phyloP scores from a whole-genome alignment of 2,329 filamentous ascomycete genomes.

The Monosporascus sp. region DNA sequence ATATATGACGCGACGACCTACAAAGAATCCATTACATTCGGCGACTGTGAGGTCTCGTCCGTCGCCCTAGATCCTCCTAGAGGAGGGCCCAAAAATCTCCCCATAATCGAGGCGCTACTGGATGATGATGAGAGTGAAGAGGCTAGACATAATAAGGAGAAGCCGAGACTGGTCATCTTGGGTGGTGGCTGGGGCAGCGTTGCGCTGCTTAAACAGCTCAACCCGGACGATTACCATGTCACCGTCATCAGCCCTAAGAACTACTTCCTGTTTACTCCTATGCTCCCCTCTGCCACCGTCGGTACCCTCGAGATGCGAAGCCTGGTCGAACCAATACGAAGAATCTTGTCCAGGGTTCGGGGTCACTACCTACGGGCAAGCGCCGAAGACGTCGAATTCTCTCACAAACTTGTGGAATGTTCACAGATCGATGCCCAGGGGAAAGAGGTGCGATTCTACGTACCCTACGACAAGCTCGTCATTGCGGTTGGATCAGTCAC shows the following conservation, averaged over 20 bases:
- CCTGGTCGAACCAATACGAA: conserved; percentile 85
- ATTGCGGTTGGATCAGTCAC: conserved; percentile 87
- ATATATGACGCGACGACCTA: conserved; percentile 92
- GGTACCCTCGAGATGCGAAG: conserved; percentile 89
- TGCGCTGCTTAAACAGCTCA: conserved; percentile 81
- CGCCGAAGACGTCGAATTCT: conserved; percentile 88
- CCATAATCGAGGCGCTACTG: conserved; percentile 80
- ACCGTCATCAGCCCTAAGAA: conserved; percentile 93
- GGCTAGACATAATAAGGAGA: conserved; percentile 69
- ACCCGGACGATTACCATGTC: conserved; percentile 89
- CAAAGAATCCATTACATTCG: conserved; percentile 58
- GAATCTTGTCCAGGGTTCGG: conserved; percentile 69
- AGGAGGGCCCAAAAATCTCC: conserved; percentile 92
- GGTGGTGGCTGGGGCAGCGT: conserved; percentile 96
- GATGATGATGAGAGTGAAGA: conserved; percentile 79
- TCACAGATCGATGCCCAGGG: conserved; percentile 67
- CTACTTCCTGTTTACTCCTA: conserved; percentile 97
- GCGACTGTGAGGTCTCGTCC: conserved; percentile 79
- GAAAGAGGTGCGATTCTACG: conserved; percentile 76
- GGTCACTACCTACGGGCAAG: conserved; percentile 87
- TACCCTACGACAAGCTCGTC: conserved; percentile 96
- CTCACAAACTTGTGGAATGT: conserved; percentile 83
- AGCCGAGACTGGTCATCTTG: conserved; percentile 86
- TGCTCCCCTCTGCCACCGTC: conserved; percentile 95
- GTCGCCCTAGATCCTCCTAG: conserved; percentile 73